Base-by-base conservation (phyloP, 2,329 filamentous ascomycete genomes). In the Colletotrichum limetticola region DNA sequence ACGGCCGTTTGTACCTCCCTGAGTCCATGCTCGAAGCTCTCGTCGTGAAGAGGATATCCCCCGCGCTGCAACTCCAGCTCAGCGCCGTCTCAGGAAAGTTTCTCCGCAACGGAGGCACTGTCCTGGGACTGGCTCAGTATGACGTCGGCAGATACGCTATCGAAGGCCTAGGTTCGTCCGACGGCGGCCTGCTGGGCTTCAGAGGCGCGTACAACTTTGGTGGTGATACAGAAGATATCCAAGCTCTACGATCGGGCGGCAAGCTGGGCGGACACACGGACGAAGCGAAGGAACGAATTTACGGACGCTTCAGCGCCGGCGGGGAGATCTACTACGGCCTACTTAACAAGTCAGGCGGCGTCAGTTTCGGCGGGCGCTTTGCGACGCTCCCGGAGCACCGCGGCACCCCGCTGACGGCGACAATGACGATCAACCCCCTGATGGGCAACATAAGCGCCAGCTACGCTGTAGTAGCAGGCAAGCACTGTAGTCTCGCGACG, bases 121-220 rank as follows among this genome's bases (percentile, higher is more conserved):
- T 95, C 55, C 85, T 96, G 35, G 93, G 91, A 0, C 84, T 94
- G 75, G 86, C 93, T 74, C 93, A 95, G 80, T 95, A 96, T 78
- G 95, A 98, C 81, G 90, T 91, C 24, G 95, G 95, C 30, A 94
- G 93, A 78, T 98, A 96, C 82, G 95, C 93, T 68, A 89, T 96
- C 0, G 97, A 99, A 80, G 96, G 95, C 28, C 88, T 99, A 28
- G 96, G 95, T 75, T 98, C 95, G 62, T 97, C 96, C 0, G 97
- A 98, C 78, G 97, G 95, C 35, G 94, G 95, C 0, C 86, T 99
- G 11, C 87, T 99, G 76, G 97, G 97, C 16, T 85, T 97, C 74
- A 90, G 96, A 30, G 97, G 95, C 0, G 86, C 99, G 1, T 99
- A 98, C 86, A 98, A 99, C 81, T 98, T 98, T 80, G 96, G 96